Percentiles rank a stretch among this genome's conserved stretches.
These are phyloP conservation scores for Cucumis cinereus DNA, from an alignment of 306 rosid genomes.

Conservation along the genomic window DNA sequence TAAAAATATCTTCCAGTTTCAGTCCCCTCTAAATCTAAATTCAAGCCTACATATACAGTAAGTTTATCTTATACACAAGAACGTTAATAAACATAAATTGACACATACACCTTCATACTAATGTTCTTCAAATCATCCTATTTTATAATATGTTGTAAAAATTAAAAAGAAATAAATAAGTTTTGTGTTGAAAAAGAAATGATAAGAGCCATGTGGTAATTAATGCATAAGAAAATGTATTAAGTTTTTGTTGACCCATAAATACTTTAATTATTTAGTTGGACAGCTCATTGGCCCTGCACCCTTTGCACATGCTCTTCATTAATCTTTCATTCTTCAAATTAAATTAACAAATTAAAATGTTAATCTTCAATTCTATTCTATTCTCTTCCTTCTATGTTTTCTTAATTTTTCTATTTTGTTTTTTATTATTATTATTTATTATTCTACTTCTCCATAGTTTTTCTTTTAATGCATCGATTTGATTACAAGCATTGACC, in stretches of 20 bases:
- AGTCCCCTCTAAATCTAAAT: no score
- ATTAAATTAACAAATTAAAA: not conserved
- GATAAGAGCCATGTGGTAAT: not conserved
- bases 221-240: not conserved
- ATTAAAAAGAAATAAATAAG: not conserved
- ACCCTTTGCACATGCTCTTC: constrained; percentile 30
- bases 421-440: not conserved
- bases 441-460: not conserved
- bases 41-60: no score
- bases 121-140: no score
- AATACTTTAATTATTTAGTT: not conserved
- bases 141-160: no score
- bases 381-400: not conserved
- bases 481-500: not conserved
- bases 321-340: not conserved
- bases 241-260: not conserved
- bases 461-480: not conserved
- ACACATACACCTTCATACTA: no score
- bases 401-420: not conserved
- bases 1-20: no score
- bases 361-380: not conserved
- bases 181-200: not conserved
- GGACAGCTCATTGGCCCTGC: constrained; percentile 24
- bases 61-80: no score
- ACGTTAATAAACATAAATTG: no score